phyloP scores from a whole-genome alignment of 1,139 yeast genomes.

The Magnusiomyces fungicola region DNA sequence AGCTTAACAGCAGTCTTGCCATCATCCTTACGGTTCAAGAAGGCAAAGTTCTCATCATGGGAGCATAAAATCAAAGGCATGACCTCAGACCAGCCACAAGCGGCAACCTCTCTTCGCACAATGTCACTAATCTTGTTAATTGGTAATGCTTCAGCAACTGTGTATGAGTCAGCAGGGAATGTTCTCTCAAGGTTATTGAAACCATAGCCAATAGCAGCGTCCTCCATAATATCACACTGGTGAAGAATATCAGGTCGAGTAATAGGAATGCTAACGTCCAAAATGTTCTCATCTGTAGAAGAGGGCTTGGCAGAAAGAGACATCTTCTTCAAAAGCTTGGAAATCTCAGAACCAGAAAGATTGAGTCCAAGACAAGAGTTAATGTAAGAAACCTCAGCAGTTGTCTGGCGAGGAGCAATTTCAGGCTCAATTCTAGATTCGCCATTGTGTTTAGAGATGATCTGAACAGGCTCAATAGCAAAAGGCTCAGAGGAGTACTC shows the following conservation, averaged over 20 bases:
- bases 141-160: slow-evolving; percentile 83
- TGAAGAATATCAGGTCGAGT: slow-evolving; percentile 95
- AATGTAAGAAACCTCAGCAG: slow-evolving; percentile 78
- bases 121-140: slow-evolving; percentile 88
- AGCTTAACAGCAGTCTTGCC: slow-evolving; percentile 72
- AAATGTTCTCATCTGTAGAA: slow-evolving; percentile 40
- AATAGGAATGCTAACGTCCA: slow-evolving; percentile 76
- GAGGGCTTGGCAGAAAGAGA: slow-evolving; percentile 61
- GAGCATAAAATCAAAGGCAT: slow-evolving; percentile 93
- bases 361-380: slow-evolving; percentile 86
- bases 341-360: slow-evolving; percentile 60
- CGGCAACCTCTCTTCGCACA: slow-evolving; percentile 82
- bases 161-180: slow-evolving; percentile 70
- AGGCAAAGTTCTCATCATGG: slow-evolving; percentile 92
- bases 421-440: slow-evolving; percentile 74
- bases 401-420: slow-evolving; percentile 55
- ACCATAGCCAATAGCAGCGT: slow-evolving; percentile 95
- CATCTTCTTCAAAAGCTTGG: slow-evolving; percentile 68
- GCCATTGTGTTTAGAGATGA: slow-evolving; percentile 75
- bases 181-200: slow-evolving; percentile 81
- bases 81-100: slow-evolving; percentile 94
- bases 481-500: slow-evolving; percentile 59
- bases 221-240: slow-evolving; percentile 98
- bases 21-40: slow-evolving; percentile 70
- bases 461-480: slow-evolving; percentile 78